A percentile compares a stretch with the other conserved stretches of the same genome.
These are phyloP conservation scores for Chlorella ohadii DNA, from an alignment of 139 green algal species.

Conservation along the genomic window DNA sequence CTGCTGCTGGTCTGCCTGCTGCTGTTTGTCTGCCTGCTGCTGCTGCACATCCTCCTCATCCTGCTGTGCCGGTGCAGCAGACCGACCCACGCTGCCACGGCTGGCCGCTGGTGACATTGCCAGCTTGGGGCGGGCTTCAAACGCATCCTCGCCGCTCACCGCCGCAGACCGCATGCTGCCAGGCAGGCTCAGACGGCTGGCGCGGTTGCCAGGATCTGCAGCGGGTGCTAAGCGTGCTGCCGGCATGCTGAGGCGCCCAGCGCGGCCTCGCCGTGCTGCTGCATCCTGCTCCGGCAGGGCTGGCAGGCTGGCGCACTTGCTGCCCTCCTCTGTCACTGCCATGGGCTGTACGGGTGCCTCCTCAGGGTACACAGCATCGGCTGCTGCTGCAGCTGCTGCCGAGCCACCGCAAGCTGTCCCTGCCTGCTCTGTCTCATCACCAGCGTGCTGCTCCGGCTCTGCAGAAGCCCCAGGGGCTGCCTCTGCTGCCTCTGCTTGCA, in stretches of 20 bases:
- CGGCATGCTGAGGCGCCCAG: slow-evolving; percentile 20
- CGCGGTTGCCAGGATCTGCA: background rate
- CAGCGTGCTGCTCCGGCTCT: background rate
- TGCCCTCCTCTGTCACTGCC: background rate
- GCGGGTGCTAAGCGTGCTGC: too few relatives aligned
- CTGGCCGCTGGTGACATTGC: background rate
- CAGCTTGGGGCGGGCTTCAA: background rate
- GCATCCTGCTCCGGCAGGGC: background rate
- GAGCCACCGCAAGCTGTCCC: background rate
- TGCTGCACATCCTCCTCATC: background rate
- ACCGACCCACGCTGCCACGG: background rate
- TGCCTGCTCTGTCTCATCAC: background rate
- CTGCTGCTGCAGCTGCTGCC: background rate
- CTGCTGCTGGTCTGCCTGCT: background rate
- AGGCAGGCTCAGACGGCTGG: slow-evolving; percentile 4
- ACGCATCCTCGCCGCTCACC: background rate
- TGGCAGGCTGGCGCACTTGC: background rate
- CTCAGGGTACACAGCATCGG: background rate
- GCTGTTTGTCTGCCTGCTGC: background rate
- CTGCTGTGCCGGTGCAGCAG: background rate
- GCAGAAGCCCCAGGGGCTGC: background rate
- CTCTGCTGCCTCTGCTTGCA: background rate
- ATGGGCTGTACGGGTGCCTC: background rate
- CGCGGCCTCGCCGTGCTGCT: background rate
- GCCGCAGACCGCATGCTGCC: background rate